Evolutionary conservation across 2,329 filamentous ascomycete species (phyloP).

Genomic region (Penicillium sumatraense): DNA sequence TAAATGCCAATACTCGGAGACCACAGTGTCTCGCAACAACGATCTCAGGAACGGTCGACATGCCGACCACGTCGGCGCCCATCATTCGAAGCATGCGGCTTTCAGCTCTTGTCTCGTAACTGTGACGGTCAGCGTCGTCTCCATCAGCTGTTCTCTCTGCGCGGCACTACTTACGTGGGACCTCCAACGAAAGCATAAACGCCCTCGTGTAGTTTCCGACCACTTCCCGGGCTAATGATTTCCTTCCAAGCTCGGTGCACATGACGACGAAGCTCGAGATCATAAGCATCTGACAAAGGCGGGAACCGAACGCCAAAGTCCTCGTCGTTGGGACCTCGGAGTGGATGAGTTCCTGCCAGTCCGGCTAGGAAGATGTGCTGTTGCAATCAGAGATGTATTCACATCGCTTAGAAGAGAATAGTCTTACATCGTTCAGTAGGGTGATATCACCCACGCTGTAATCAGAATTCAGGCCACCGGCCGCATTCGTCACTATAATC

Average conservation of each 20-base stretch:
- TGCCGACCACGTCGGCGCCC: slow-evolving; percentile 71
- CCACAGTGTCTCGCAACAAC: slow-evolving; percentile 67
- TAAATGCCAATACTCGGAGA: slow-evolving; percentile 67
- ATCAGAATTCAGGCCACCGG: slow-evolving; percentile 66
- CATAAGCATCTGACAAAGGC: slow-evolving; percentile 68
- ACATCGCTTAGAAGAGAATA: slow-evolving; percentile 1
- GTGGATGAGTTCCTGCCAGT: slow-evolving; percentile 63
- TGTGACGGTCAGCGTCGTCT: slow-evolving; percentile 27
- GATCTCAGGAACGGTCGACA: slow-evolving; percentile 72
- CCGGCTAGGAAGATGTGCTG: slow-evolving; percentile 68
- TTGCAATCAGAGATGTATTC: slow-evolving; percentile 13
- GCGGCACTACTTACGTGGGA: slow-evolving; percentile 56
- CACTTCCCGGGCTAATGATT: slow-evolving; percentile 49
- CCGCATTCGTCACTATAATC: slow-evolving; percentile 65
- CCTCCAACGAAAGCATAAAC: slow-evolving; percentile 69
- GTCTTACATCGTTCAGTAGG: slow-evolving; percentile 64
- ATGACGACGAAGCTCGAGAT: slow-evolving; percentile 62
- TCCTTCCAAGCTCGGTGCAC: slow-evolving; percentile 63
- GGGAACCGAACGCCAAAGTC: slow-evolving; percentile 68
- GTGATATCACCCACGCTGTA: slow-evolving; percentile 70
- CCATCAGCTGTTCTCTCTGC: not conserved
- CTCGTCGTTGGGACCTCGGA: slow-evolving; percentile 66
- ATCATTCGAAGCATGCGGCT: slow-evolving; percentile 64
- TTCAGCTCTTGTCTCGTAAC: slow-evolving; percentile 69
- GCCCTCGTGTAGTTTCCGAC: slow-evolving; percentile 64